Conservation (phyloP, 2,329 filamentous ascomycete species). For the Aschersonia sp. region DNA sequence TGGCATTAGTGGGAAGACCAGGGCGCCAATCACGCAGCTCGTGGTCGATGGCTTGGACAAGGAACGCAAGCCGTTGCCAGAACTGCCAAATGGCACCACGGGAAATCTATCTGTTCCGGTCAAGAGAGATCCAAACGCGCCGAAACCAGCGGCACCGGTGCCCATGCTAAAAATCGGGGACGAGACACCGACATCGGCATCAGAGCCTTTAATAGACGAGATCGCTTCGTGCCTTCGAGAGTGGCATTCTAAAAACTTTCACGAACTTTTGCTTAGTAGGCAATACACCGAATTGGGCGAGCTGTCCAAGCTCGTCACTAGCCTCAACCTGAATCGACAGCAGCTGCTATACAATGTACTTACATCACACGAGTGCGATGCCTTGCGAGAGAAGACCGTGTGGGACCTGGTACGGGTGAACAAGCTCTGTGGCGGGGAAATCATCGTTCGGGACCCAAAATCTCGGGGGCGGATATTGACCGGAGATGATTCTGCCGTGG, state of each 20-base stretch:
- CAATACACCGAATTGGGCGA: slow-evolving; percentile 72
- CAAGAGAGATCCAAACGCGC: slow-evolving; percentile 48
- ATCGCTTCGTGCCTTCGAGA: slow-evolving; percentile 93
- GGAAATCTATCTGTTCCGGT: slow-evolving; percentile 31
- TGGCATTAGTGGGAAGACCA: slow-evolving; percentile 26
- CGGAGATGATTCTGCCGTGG: slow-evolving; percentile 82
- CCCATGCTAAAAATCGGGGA: slow-evolving; percentile 97
- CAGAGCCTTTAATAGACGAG: slow-evolving; percentile 90
- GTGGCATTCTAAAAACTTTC: slow-evolving; percentile 96
- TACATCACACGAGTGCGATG: slow-evolving; percentile 69
- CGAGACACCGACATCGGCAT: slow-evolving; percentile 77
- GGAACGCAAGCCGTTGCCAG: slow-evolving; percentile 16
- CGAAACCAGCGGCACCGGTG: slow-evolving; percentile 78
- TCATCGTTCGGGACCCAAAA: slow-evolving; percentile 82
- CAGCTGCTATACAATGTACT: slow-evolving; percentile 91
- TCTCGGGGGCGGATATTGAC: slow-evolving; percentile 77
- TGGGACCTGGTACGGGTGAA: slow-evolving; percentile 94
- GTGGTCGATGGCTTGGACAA: slow-evolving; percentile 11
- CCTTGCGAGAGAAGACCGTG: slow-evolving; percentile 73
- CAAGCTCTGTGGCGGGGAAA: slow-evolving; percentile 82
- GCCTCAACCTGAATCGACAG: slow-evolving; percentile 72
- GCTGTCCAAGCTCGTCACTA: slow-evolving; percentile 64
- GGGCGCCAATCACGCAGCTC: slow-evolving; percentile 19
- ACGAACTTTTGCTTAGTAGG: slow-evolving; percentile 72
- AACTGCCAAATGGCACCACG: slow-evolving; percentile 23